Conservation (phyloP, 2,329 filamentous ascomycete genomes). For the Bertia moriformis region DNA sequence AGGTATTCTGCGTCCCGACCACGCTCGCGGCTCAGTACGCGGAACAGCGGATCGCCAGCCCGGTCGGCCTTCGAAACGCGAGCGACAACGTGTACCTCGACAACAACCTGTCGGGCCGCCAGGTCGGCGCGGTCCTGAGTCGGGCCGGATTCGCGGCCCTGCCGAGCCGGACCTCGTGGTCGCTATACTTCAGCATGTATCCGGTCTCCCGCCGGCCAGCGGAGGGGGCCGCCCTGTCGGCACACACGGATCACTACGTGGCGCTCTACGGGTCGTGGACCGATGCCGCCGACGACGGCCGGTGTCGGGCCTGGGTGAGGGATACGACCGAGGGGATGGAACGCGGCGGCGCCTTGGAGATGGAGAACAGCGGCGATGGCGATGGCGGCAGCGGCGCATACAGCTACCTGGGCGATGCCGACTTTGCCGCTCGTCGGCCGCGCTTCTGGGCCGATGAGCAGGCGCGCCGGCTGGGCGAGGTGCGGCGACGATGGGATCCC, state of each 20-base stretch:
- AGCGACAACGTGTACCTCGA: slow-evolving; percentile 33
- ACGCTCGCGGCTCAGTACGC: slow-evolving; percentile 23
- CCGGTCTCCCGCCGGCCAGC: slow-evolving; percentile 24
- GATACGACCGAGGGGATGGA: slow-evolving; percentile 19
- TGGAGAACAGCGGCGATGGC: too few species aligned
- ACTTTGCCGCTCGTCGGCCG: slow-evolving; percentile 30
- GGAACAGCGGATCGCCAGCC: slow-evolving; percentile 28
- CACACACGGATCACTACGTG: slow-evolving; percentile 41
- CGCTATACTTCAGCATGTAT: slow-evolving; percentile 34
- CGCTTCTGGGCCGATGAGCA: slow-evolving; percentile 30
- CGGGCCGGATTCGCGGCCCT: slow-evolving; percentile 28
- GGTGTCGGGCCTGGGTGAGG: slow-evolving; percentile 27
- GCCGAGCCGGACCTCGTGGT: slow-evolving; percentile 25
- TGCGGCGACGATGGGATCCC: slow-evolving; percentile 27
- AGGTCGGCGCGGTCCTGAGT: too few species aligned
- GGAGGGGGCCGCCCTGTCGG: slow-evolving; percentile 35
- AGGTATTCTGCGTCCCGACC: slow-evolving; percentile 23
- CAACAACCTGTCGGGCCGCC: too few species aligned
- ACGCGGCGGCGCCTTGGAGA: too few species aligned
- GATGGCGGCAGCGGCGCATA: slow-evolving; percentile 24
- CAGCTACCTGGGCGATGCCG: slow-evolving; percentile 39
- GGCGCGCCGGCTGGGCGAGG: slow-evolving; percentile 22
- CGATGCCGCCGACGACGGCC: slow-evolving; percentile 24
- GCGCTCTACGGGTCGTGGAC: slow-evolving; percentile 36
- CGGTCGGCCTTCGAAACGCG: slow-evolving; percentile 29